phyloP scores from a whole-genome alignment of 1,139 yeast species.

The Blastobotrys serpentis region DNA sequence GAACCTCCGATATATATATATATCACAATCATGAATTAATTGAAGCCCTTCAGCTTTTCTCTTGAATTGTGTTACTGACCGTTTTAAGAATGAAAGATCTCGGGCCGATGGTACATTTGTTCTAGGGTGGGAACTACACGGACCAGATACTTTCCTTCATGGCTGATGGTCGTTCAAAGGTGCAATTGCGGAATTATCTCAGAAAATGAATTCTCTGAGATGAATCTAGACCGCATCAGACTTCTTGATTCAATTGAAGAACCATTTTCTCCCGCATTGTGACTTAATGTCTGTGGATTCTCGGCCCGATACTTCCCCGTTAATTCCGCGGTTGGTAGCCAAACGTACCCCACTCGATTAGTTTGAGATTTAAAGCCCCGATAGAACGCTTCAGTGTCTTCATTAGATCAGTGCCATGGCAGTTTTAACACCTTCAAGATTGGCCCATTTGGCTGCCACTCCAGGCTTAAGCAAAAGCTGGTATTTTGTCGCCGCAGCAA shows the following conservation, averaged over 20 bases:
- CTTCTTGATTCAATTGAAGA: not conserved
- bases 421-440: conserved; percentile 59
- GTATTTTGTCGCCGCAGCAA: conserved; percentile 78
- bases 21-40: too few species aligned
- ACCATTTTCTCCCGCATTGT: not conserved
- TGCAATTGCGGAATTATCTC: too few species aligned
- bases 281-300: too few species aligned
- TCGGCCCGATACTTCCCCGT: not conserved
- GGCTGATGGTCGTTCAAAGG: too few species aligned
- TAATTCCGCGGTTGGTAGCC: not conserved
- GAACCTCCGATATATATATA: too few species aligned
- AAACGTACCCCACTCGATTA: not conserved
- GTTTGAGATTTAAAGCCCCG: not conserved
- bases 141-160: not conserved
- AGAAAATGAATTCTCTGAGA: too few species aligned
- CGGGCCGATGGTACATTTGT: too few species aligned
- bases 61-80: too few species aligned
- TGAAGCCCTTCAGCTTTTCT: too few species aligned
- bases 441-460: conserved; percentile 53
- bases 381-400: too few species aligned
- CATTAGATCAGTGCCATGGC: conserved; percentile 18
- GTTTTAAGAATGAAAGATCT: too few species aligned
- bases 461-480: conserved; percentile 58
- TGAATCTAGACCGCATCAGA: too few species aligned
- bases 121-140: not conserved